Base-by-base conservation (phyloP, 1,139 yeast genomes). In the Taphrina communis region DNA sequence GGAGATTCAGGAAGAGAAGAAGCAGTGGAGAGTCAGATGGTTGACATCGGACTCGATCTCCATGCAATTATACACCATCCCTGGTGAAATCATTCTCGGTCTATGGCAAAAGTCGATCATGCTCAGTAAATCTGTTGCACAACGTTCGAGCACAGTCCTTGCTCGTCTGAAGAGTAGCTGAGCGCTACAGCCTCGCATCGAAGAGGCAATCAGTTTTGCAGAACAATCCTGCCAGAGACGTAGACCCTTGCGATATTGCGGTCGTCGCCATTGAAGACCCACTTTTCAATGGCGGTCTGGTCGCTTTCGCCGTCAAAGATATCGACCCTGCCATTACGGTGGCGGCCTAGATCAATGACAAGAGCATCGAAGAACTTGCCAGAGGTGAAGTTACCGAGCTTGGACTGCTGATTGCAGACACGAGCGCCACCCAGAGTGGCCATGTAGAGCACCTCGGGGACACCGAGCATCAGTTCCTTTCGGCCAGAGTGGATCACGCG, bases 211-310 rank as follows among this genome's bases (percentile, higher is more conserved):
- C 19, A 44, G 19, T 42, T 44, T 17, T 65, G 55, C 48, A 65
- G 79, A 14, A 88, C 88, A 59, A 79, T 74, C 72, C 84, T 80
- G 4, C 99, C 99, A 74, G 86, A 85, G 48, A 93, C 93, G 90
- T 91, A 94, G 14, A 94, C 97, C 69, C 81, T 82, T 14, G 80
- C 76, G 56, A 95, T 87, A 77, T 94, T 94, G 75, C 99, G 83
- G 77, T 94, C 97, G 78, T 94, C 99, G 44, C 98, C 99, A 71
- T 87, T 85, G 76, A 91, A 94, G n/a, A 93, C 81, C 99, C 99
- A 94, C 77, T 91, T 92, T 68, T 90, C 90, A 6, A 93, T 78
- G 66, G 90, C 76, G 76, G 88, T 85, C 36, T 80, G 80, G 76
- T 84, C 80, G 69, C 81, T 80, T 17, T 73, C 76, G 6, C 71